A percentile compares a stretch with the other conserved stretches of the same genome.
Conservation (phyloP, 768 basidiomycete species). For the Pisolithus orientalis region DNA sequence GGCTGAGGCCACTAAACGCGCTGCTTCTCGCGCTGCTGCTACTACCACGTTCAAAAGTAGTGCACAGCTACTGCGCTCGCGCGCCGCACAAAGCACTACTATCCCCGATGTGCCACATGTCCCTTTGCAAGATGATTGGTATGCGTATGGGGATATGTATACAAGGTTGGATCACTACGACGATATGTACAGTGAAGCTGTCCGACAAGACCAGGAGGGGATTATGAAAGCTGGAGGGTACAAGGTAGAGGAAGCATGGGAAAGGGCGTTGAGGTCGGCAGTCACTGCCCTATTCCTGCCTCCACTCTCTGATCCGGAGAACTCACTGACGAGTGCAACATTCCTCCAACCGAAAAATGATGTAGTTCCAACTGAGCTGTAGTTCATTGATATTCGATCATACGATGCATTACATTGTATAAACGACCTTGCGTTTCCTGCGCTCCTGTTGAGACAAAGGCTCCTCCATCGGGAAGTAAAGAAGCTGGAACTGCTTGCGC, state of each 20-base stretch:
- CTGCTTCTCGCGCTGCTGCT: constrained; percentile 45
- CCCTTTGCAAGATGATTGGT: constrained; percentile 70
- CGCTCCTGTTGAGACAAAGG: constrained; percentile 55
- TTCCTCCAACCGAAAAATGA: constrained; percentile 31
- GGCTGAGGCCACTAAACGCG: constrained; percentile 56
- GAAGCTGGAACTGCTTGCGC: constrained; percentile 66
- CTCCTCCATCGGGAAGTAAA: constrained; percentile 70
- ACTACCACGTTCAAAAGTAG: constrained; percentile 37
- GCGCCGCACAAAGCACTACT: constrained; percentile 58
- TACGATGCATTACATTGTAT: background rate
- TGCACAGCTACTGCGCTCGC: constrained; percentile 49
- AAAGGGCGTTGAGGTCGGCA: constrained; percentile 66
- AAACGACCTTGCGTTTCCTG: constrained; percentile 43
- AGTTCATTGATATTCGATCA: background rate
- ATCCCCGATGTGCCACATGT: constrained; percentile 78
- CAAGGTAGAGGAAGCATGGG: constrained; percentile 78
- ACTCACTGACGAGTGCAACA: constrained; percentile 1
- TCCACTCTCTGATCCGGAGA: constrained; percentile 35
- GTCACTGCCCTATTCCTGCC: constrained; percentile 66
- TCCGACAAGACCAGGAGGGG: constrained; percentile 68
- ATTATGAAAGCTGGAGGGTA: constrained; percentile 84
- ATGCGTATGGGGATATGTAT: constrained; percentile 68
- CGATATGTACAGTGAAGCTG: constrained; percentile 70
- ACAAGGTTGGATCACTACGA: constrained; percentile 52
- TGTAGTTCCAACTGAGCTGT: constrained; percentile 34